Evolutionary conservation across 2,329 filamentous ascomycete genomes (phyloP).

Genomic region (Laburnicola sp.): DNA sequence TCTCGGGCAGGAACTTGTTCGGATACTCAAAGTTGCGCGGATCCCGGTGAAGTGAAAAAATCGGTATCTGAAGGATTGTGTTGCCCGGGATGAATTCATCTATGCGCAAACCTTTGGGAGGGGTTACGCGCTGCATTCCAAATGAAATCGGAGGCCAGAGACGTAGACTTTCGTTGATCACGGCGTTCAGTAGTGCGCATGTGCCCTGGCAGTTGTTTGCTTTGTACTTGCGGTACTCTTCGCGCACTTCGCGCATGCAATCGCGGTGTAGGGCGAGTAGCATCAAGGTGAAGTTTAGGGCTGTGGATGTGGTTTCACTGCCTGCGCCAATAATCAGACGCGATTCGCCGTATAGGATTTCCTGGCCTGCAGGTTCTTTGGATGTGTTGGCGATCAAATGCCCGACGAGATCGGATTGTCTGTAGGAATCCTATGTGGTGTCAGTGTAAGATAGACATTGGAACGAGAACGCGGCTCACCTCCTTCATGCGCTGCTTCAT

Average conservation of each 20-base stretch:
- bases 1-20: slow-evolving; percentile 31
- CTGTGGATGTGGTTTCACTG: slow-evolving; percentile 55
- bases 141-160: slow-evolving; percentile 33
- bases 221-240: slow-evolving; percentile 21
- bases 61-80: slow-evolving; percentile 28
- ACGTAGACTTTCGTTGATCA: slow-evolving; percentile 35
- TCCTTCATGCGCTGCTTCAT: slow-evolving; percentile 26
- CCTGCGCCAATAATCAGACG: slow-evolving; percentile 39
- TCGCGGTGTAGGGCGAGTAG: slow-evolving; percentile 27
- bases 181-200: slow-evolving; percentile 36
- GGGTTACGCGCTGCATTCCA: slow-evolving; percentile 32
- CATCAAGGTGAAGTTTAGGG: slow-evolving; percentile 56
- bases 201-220: slow-evolving; percentile 10
- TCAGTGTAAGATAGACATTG: background rate
- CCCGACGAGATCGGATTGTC: slow-evolving; percentile 25
- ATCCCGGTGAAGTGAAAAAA: slow-evolving; percentile 23
- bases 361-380: slow-evolving; percentile 15
- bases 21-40: slow-evolving; percentile 24
- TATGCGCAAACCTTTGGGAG: slow-evolving; percentile 31
- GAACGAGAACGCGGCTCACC: slow-evolving; percentile 11
- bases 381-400: slow-evolving; percentile 29
- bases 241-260: slow-evolving; percentile 22
- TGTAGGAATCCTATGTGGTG: slow-evolving; percentile 15
- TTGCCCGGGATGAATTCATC: slow-evolving; percentile 33
- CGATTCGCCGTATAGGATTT: slow-evolving; percentile 33